phyloP scores from a whole-genome alignment of 2,329 filamentous ascomycete genomes.

The Stylonectria norvegica region DNA sequence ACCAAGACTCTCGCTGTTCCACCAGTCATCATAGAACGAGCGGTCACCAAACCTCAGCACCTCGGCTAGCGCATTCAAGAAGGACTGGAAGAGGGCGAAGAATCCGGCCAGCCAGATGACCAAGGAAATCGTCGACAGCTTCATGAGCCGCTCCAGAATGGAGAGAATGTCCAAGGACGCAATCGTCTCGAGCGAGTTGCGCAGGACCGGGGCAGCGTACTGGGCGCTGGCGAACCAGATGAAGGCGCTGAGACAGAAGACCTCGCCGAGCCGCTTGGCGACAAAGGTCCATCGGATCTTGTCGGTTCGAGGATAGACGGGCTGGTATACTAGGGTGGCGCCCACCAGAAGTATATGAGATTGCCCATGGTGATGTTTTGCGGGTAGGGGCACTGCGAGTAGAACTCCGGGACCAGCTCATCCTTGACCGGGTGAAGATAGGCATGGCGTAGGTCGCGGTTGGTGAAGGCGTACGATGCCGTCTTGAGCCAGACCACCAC shows the following conservation, averaged over 20 bases:
- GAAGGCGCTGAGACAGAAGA: conserved; percentile 74
- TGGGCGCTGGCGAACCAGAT: conserved; percentile 96
- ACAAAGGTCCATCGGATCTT: conserved; percentile 87
- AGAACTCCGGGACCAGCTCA: conserved; percentile 75
- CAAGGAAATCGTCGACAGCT: conserved; percentile 90
- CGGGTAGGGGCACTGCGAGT: conserved; percentile 81
- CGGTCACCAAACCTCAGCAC: conserved; percentile 86
- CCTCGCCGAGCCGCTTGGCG: conserved; percentile 74
- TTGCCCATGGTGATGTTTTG: conserved; percentile 85
- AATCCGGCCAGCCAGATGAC: conserved; percentile 98
- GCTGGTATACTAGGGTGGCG: conserved; percentile 96
- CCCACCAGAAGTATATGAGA: conserved; percentile 95
- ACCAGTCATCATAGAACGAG: conserved; percentile 97
- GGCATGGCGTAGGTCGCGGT: conserved; percentile 88
- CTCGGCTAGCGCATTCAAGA: conserved; percentile 87
- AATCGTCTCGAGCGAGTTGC: conserved; percentile 87
- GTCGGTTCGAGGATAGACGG: conserved; percentile 83
- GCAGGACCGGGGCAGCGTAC: conserved; percentile 85
- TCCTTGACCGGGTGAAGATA: conserved; percentile 72
- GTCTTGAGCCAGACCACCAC: conserved; percentile 96
- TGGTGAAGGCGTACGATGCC: conserved; percentile 93
- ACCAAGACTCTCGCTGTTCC: conserved; percentile 85
- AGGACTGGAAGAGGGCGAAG: conserved; percentile 92
- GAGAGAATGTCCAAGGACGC: conserved; percentile 73
- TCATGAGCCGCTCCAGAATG: conserved; percentile 86